phyloP scores from a whole-genome alignment of 352 stramenopile species.

The Phytophthora parvispora region DNA sequence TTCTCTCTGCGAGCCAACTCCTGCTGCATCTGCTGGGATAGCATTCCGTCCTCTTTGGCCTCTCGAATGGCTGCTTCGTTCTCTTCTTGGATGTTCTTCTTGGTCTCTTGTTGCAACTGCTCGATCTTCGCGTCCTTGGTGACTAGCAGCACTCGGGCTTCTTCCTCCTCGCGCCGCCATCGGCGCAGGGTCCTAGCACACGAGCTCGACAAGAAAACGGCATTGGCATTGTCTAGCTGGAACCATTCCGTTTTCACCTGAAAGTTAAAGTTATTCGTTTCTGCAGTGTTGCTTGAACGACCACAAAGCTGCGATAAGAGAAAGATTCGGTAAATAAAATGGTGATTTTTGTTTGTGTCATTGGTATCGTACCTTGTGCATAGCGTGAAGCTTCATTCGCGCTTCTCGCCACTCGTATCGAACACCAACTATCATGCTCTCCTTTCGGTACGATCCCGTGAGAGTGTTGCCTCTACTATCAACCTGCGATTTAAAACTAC shows the following conservation, averaged over 20 bases:
- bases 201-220: conserved; percentile 57
- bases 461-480: not conserved
- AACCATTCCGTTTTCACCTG: conserved; percentile 40
- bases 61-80: conserved; percentile 40
- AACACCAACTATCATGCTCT: conserved; percentile 59
- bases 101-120: conserved; percentile 56
- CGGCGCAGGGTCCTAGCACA: conserved; percentile 46
- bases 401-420: conserved; percentile 80
- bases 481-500: conserved; percentile 62
- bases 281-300: not conserved
- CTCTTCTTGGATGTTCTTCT: conserved; percentile 46
- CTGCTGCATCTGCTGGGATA: conserved; percentile 41
- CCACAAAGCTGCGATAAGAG: conserved; percentile 22
- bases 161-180: conserved; percentile 45
- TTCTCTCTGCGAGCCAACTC: conserved; percentile 51
- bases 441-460: conserved; percentile 31
- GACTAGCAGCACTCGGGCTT: conserved; percentile 38
- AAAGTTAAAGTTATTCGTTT: not conserved
- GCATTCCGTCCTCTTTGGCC: conserved; percentile 42
- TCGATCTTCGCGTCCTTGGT: conserved; percentile 50
- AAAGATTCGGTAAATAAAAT: too few relatives aligned
- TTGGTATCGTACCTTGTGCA: conserved; percentile 64
- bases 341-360: not conserved
- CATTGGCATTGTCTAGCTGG: conserved; percentile 54
- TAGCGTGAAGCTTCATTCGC: conserved; percentile 65